phyloP scores from a whole-genome alignment of 2,329 filamentous ascomycete genomes.

The Hymenoscyphus linearis region DNA sequence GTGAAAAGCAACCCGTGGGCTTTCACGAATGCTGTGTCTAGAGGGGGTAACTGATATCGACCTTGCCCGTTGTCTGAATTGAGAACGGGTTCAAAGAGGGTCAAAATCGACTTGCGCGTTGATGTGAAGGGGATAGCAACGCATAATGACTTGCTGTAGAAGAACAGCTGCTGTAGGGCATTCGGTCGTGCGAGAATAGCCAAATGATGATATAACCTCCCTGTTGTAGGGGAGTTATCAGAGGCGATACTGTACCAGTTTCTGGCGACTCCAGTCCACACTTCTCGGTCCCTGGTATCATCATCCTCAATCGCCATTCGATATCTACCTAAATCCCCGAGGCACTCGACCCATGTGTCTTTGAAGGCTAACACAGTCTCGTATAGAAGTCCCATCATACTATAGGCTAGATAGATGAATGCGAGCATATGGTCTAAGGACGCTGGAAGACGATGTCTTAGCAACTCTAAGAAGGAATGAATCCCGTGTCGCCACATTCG shows the following conservation, averaged over 20 bases:
- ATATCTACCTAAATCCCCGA: constrained; percentile 78
- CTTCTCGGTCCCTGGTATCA: constrained; percentile 64
- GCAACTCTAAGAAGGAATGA: constrained; percentile 71
- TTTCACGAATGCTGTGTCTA: constrained; percentile 58
- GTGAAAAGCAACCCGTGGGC: constrained; percentile 61
- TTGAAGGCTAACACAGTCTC: constrained; percentile 77
- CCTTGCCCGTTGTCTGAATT: constrained; percentile 33
- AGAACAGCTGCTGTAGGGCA: constrained; percentile 65
- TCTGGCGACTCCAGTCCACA: constrained; percentile 74
- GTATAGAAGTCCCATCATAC: constrained; percentile 77
- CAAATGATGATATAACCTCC: constrained; percentile 81
- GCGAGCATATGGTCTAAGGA: constrained; percentile 82
- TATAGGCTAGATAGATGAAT: constrained; percentile 82
- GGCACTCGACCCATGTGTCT: constrained; percentile 78
- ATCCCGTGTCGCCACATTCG: constrained; percentile 88
- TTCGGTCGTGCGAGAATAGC: constrained; percentile 72
- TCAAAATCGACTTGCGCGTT: constrained; percentile 65
- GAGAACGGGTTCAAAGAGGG: constrained; percentile 58
- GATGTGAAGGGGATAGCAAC: constrained; percentile 52
- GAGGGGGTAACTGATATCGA: constrained; percentile 35
- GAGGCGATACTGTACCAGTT: constrained; percentile 68
- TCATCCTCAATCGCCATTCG: constrained; percentile 55
- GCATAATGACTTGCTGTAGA: constrained; percentile 65
- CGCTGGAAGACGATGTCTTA: constrained; percentile 65
- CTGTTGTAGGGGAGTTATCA: constrained; percentile 68